Evolutionary conservation across 768 basidiomycete genomes (phyloP).

Genomic region (Hemileccinum rubropunctum): DNA sequence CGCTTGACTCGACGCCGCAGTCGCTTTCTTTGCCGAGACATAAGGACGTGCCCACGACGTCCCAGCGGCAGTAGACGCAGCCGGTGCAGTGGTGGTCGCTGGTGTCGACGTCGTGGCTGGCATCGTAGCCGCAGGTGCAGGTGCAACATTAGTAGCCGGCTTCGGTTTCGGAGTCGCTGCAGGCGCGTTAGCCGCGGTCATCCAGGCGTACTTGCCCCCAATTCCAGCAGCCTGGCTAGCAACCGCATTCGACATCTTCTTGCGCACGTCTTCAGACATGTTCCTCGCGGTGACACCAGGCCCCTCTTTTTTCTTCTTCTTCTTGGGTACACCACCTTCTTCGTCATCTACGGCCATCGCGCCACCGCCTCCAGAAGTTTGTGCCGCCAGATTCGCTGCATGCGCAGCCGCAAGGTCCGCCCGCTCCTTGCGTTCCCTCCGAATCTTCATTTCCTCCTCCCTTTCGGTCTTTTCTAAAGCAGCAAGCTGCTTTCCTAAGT

Average conservation of each 20-base stretch:
- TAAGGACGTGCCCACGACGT: conserved; percentile 64
- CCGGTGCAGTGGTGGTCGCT: conserved; percentile 32
- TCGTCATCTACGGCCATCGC: conserved; percentile 41
- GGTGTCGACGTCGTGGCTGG: conserved; percentile 27
- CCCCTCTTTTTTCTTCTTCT: conserved; percentile 78
- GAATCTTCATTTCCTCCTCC: conserved; percentile 76
- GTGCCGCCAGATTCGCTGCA: conserved; percentile 59
- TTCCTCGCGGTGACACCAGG: conserved; percentile 83
- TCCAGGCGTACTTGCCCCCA: conserved; percentile 84
- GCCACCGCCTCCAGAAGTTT: conserved; percentile 39
- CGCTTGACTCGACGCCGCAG: conserved; percentile 30
- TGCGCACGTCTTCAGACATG: conserved; percentile 88
- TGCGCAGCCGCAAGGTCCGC: conserved; percentile 70
- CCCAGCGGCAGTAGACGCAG: conserved; percentile 24
- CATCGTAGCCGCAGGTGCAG: conserved; percentile 28
- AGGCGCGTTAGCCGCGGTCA: conserved; percentile 62
- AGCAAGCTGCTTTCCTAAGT: conserved; percentile 74
- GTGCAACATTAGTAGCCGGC: conserved; percentile 30
- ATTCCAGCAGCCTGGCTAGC: conserved; percentile 88
- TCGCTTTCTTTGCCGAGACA: conserved; percentile 49
- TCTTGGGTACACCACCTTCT: conserved; percentile 65
- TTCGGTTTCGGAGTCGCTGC: conserved; percentile 40
- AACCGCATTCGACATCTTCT: conserved; percentile 89
- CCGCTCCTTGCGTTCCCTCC: conserved; percentile 77
- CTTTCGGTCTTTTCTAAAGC: conserved; percentile 76